A percentile compares a stretch with the other conserved stretches of the same genome.
Conservation (phyloP, 352 stramenopile genomes). For the Albugo candida region DNA sequence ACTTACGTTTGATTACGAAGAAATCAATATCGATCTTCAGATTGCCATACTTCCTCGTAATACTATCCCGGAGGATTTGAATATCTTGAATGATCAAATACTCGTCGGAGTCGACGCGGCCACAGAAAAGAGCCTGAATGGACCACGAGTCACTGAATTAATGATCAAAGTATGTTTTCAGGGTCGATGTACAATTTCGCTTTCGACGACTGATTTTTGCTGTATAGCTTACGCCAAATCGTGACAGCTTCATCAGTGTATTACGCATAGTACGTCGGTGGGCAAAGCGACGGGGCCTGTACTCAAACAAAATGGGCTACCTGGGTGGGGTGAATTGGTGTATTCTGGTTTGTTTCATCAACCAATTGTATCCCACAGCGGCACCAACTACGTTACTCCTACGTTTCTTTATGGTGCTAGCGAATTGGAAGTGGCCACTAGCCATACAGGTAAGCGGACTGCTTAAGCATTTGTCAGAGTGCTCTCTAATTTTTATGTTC, state of each 20-base stretch:
- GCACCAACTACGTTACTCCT: conserved; percentile 65
- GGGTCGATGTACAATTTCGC: not conserved
- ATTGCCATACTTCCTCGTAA: conserved; percentile 89
- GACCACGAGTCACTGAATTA: conserved; percentile 77
- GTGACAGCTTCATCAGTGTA: conserved; percentile 75
- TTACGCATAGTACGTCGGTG: conserved; percentile 74
- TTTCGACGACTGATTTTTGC: conserved; percentile 1
- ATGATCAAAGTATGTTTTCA: conserved; percentile 57
- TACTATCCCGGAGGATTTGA: conserved; percentile 76
- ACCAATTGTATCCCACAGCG: conserved; percentile 75
- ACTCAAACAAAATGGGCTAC: conserved; percentile 98
- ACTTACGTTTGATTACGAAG: conserved; percentile 97
- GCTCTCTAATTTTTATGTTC: conserved; percentile 1
- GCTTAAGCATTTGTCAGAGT: not conserved
- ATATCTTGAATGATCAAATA: conserved; percentile 82
- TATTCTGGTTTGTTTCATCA: conserved; percentile 95
- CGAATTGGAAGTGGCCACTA: conserved; percentile 80
- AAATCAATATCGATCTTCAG: conserved; percentile 98
- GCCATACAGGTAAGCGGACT: conserved; percentile 55
- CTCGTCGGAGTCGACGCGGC: conserved; percentile 69
- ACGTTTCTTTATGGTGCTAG: conserved; percentile 82
- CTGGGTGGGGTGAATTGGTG: conserved; percentile 97
- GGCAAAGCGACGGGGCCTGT: conserved; percentile 87
- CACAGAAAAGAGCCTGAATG: conserved; percentile 81
- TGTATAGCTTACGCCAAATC: conserved; percentile 48